Base-by-base conservation (phyloP, 768 basidiomycete genomes). In the Aureoboletus auriporus region DNA sequence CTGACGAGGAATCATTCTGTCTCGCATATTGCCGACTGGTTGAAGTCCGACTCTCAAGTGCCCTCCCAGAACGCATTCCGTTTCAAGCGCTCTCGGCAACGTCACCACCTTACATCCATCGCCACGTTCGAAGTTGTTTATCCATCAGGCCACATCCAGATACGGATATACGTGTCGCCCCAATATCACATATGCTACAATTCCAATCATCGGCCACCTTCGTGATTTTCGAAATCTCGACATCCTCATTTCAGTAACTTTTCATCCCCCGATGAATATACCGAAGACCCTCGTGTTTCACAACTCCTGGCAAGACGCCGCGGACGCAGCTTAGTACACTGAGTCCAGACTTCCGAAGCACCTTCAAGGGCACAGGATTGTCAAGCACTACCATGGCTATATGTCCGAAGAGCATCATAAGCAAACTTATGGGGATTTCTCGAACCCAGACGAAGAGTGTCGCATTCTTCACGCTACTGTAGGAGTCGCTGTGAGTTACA, bases 361-460 rank as follows among this genome's bases (percentile, higher is more conserved):
- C 12, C 29, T 46, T 14, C 48, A 29, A 14, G 46, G 50, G 0
- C 48, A 26, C 2, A 58, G 58, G 0, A 40, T 68, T 7, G 44
- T 68, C 9, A 35, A 17, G 2, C 61, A 66, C 27, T 69, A 69
- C 31, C 59, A 70, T 28, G 50, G 53, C 11, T 33, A 42, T 1
- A 67, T 69, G 66, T 67, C 64, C 0, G 38, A 49, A 6, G 39
- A 49, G 6, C 69, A 67, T 31, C 50, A 68, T 0, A 17, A 59
- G 16, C 13, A 50, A 5, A 55, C 50, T 0, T 64, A 62, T 29
- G 23, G 56, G 5, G 52, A 54, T 30, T 67, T 68, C 43, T 53
- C 30, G 28, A 5, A 49, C 0, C 36, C 40, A 4, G 39, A 57
- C 28, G 57, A 61, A 0, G 14, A 2, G 0, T 67, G 67, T 31